Conservation (phyloP, 768 basidiomycete genomes). For the Mycena kentingensis region DNA sequence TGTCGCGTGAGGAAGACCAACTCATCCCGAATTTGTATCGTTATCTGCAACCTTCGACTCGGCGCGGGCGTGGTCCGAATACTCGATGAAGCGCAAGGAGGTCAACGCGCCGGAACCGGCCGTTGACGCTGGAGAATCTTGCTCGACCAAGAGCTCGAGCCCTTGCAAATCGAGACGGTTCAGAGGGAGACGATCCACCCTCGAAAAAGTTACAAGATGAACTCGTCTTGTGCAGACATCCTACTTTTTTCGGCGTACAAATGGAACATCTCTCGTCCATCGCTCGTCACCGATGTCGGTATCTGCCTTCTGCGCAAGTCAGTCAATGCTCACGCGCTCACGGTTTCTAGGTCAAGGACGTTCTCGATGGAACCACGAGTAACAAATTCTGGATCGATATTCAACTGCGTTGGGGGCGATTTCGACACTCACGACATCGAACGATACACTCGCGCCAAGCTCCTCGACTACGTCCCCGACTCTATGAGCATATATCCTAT, state of each 20-base stretch:
- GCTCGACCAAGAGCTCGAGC: slow-evolving; percentile 99
- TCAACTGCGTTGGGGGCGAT: slow-evolving; percentile 94
- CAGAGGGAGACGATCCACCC: slow-evolving; percentile 99
- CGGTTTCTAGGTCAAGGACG: slow-evolving; percentile 75
- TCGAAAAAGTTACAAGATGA: slow-evolving; percentile 99
- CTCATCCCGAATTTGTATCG: slow-evolving; percentile 97
- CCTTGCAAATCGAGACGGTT: slow-evolving; percentile 96
- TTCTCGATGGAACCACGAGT: slow-evolving; percentile 95
- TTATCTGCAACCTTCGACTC: slow-evolving; percentile 95
- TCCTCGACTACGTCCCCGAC: slow-evolving; percentile 96
- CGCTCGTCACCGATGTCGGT: slow-evolving; percentile 89
- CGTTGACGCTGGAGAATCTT: slow-evolving; percentile 94
- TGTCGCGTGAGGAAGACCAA: slow-evolving; percentile 94
- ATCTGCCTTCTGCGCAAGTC: slow-evolving; percentile 26
- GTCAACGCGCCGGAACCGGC: slow-evolving; percentile 98
- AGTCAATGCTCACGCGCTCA: slow-evolving; percentile 6
- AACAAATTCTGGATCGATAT: slow-evolving; percentile 99
- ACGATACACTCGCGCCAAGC: slow-evolving; percentile 97
- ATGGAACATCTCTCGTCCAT: slow-evolving; percentile 98
- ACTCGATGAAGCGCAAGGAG: slow-evolving; percentile 99
- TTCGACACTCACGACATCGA: slow-evolving; percentile 99
- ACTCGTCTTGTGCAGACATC: slow-evolving; percentile 99
- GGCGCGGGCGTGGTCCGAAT: slow-evolving; percentile 98
- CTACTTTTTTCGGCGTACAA: slow-evolving; percentile 95
- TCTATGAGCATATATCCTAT: slow-evolving; percentile 99